phyloP scores from a whole-genome alignment of 805 yeast species.

The Novakomyces olei region DNA sequence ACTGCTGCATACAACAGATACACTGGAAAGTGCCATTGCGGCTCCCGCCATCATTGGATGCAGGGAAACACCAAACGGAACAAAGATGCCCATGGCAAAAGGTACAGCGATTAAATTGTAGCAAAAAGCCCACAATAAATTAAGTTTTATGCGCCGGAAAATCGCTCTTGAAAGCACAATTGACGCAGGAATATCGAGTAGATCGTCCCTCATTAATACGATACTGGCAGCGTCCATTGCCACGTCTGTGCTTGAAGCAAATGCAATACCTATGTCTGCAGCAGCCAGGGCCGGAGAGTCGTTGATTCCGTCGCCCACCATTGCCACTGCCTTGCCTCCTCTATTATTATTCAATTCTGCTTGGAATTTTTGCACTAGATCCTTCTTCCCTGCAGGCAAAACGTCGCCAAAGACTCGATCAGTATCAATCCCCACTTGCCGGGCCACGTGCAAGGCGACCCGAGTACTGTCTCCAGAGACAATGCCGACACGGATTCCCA shows the following conservation, averaged over 20 bases:
- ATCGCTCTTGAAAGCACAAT: conserved; percentile 48
- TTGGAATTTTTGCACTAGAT: conserved; percentile 38
- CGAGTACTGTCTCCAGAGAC: conserved; percentile 66
- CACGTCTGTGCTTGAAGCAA: conserved; percentile 82
- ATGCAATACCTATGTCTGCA: conserved; percentile 76
- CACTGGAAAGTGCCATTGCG: conserved; percentile 83
- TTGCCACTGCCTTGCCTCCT: conserved; percentile 34
- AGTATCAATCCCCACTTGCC: conserved; percentile 39
- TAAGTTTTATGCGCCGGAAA: conserved; percentile 53
- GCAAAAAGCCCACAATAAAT: conserved; percentile 65
- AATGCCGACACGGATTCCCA: conserved; percentile 49
- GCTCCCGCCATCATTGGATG: conserved; percentile 82
- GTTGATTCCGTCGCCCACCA: conserved; percentile 94
- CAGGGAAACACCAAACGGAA: conserved; percentile 49
- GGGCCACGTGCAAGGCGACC: conserved; percentile 45
- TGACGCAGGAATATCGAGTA: conserved; percentile 26
- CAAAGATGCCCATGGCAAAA: conserved; percentile 76
- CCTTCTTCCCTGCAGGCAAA: conserved; percentile 55
- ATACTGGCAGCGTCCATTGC: conserved; percentile 95
- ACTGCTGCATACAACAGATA: conserved; percentile 70
- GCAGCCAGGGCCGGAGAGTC: conserved; percentile 90
- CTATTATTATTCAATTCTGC: conserved; percentile 7
- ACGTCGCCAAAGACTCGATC: conserved; percentile 52
- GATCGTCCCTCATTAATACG: conserved; percentile 32
- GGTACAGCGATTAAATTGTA: conserved; percentile 83